Evolutionary conservation across 805 yeast genomes (phyloP), one percentile per base, ranked within the genome.

Genomic region (Wickerhamomyces canadensis): DNA sequence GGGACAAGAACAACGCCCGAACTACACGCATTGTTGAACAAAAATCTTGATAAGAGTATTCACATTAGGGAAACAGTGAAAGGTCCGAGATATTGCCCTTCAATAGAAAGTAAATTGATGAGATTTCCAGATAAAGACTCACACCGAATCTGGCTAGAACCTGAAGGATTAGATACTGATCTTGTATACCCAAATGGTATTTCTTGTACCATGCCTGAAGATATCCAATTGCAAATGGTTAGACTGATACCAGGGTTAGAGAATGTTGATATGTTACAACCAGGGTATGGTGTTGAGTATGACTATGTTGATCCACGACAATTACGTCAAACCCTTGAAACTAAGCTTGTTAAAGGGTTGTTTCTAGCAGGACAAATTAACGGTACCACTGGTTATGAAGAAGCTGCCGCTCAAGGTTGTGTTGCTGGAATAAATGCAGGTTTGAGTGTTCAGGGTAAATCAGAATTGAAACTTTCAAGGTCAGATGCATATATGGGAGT

Each of bases 361-460:
- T 93, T 64, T 57, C 65, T 93, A 31, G 99, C 98, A 0, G 99
- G 99, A 2, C 99, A 93, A 59, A 93, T 93, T 29, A 93, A 93
- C 55, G 99, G 99, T 24, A 93, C 99, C 0, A 93, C 99, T 0
- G 99, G 99, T 0, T 93, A 93, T 52, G 99, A 93, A 63, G 99
- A 93, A 57, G 99, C 99, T 0, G 96, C 96, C 3, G 84, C 98
- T 0, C 98, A 93, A 54, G 99, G 99, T 1, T 70, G 87, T 37
- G 64, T 93, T 31, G 98, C 99, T 1, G 99, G 99, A 9, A 80
- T 89, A 27, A 93, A 93, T 58, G 97, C 98, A 0, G 96, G 96
- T 0, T 64, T 87, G 19, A 51, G 78, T 0, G 55, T 60, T 11
- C 53, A 51, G 23, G 55, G 56, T 8, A 51, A 59, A 19, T 61